Evolutionary conservation across 1,284 basidiomycete genomes (phyloP).

Genomic region (Singerocomus inundabilis): DNA sequence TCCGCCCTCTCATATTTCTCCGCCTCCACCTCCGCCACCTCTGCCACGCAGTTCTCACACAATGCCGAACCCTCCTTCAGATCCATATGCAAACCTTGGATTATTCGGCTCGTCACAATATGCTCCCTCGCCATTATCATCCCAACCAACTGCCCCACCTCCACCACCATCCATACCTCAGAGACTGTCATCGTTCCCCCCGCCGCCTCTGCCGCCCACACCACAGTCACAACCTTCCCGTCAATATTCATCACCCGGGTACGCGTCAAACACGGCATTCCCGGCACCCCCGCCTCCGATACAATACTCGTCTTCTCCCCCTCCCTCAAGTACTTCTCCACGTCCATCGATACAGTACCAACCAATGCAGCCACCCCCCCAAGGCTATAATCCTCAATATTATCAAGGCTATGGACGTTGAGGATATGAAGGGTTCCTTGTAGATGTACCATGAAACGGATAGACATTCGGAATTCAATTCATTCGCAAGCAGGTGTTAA

Average conservation of each 20-base stretch:
- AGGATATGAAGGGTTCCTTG: constrained; percentile 1
- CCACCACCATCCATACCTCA: constrained; percentile 28
- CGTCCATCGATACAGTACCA: constrained; percentile 25
- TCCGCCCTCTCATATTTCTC: constrained; percentile 32
- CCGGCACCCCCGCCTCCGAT: constrained; percentile 33
- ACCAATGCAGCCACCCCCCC: constrained; percentile 33
- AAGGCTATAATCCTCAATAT: constrained; percentile 20
- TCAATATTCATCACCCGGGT: constrained; percentile 27
- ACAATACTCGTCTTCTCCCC: constrained; percentile 21
- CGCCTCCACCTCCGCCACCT: constrained; percentile 32
- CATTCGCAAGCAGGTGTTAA: background rate
- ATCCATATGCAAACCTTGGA: constrained; percentile 55
- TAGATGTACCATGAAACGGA: background rate
- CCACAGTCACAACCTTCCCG: constrained; percentile 25
- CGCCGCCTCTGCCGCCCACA: constrained; percentile 33
- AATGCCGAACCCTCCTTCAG: constrained; percentile 35
- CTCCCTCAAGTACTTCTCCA: constrained; percentile 22
- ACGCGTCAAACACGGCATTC: constrained; percentile 25
- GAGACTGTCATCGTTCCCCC: constrained; percentile 26
- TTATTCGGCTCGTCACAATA: constrained; percentile 39
- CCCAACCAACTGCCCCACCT: constrained; percentile 23
- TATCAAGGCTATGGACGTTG: constrained; percentile 29
- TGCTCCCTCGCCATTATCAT: constrained; percentile 10
- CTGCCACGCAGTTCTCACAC: constrained; percentile 31
- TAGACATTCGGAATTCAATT: background rate